Evolutionary conservation across 257 asterid species (phyloP).

Genomic region (Salvia rosmarinus): DNA sequence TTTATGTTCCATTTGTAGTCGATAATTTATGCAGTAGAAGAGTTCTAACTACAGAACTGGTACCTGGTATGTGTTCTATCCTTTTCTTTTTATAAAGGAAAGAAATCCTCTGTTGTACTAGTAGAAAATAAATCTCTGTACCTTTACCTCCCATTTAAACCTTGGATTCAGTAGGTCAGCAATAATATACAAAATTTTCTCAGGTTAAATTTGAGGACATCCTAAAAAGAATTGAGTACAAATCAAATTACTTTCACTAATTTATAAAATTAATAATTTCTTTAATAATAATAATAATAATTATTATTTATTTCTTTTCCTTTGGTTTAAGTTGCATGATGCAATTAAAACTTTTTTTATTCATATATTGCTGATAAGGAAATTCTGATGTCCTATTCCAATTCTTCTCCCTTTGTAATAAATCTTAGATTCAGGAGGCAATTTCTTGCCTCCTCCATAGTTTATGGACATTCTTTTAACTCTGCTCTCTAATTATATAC

Average conservation of each 20-base stretch:
- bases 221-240: not conserved
- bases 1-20: conserved; percentile 84
- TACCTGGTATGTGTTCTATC: conserved; percentile 65
- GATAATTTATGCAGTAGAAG: conserved; percentile 76
- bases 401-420: not conserved
- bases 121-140: not conserved
- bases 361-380: conserved; percentile 10
- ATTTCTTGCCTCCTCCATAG: conserved; percentile 14
- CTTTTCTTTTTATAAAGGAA: conserved; percentile 2
- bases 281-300: not conserved
- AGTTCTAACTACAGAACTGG: conserved; percentile 89
- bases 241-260: not conserved
- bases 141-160: conserved; percentile 25
- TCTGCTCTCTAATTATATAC: conserved; percentile 6
- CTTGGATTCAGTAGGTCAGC: conserved; percentile 5
- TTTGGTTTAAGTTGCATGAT: not conserved
- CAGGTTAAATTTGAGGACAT: not conserved
- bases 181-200: not conserved
- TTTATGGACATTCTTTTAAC: not conserved
- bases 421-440: not conserved
- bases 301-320: not conserved
- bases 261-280: not conserved
- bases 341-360: too few species aligned
- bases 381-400: conserved; percentile 1
- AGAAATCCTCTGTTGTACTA: conserved; percentile 6